These are phyloP conservation scores for Beauveria sp. DNA, from an alignment of 2,329 filamentous ascomycete species.

Conservation along the genomic window DNA sequence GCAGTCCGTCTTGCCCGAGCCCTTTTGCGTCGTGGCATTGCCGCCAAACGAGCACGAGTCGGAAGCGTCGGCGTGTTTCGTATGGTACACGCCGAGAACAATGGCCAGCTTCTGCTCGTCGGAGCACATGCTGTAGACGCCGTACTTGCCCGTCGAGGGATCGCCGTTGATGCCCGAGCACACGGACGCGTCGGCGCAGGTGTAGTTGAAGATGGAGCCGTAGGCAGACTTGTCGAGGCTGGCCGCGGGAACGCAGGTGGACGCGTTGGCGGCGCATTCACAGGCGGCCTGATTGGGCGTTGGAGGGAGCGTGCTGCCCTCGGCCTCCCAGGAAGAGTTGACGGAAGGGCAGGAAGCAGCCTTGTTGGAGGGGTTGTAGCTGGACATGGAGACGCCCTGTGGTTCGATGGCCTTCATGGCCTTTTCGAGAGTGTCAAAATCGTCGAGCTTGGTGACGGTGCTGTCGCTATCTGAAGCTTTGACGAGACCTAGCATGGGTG, in stretches of 20 bases:
- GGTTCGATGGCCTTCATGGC: constrained; percentile 63
- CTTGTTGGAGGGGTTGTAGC: constrained; percentile 70
- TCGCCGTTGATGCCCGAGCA: constrained; percentile 6
- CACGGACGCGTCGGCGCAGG: constrained; percentile 4
- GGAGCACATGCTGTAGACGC: constrained; percentile 71
- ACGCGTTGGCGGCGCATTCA: constrained; percentile 71
- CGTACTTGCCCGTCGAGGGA: constrained; percentile 50
- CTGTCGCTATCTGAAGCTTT: constrained; percentile 51
- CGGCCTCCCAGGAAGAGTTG: constrained; percentile 54
- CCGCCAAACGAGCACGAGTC: constrained; percentile 66
- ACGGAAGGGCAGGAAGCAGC: constrained; percentile 64
- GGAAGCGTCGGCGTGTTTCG: constrained; percentile 41
- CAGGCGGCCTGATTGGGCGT: constrained; percentile 73
- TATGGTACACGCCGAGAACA: constrained; percentile 36
- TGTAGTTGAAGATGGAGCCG: constrained; percentile 30
- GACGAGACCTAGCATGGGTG: constrained; percentile 52
- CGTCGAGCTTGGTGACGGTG: constrained; percentile 58
- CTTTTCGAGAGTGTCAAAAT: constrained; percentile 66
- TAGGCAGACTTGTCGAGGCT: constrained; percentile 51
- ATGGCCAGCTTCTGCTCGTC: constrained; percentile 63
- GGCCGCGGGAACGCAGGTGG: constrained; percentile 61
- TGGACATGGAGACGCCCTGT: constrained; percentile 53
- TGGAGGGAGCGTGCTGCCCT: constrained; percentile 62
- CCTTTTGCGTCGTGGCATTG: constrained; percentile 48
- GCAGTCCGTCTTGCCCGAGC: constrained; percentile 35